phyloP scores from a whole-genome alignment of 257 asterid genomes.

The Rehmannia glutinosa region DNA sequence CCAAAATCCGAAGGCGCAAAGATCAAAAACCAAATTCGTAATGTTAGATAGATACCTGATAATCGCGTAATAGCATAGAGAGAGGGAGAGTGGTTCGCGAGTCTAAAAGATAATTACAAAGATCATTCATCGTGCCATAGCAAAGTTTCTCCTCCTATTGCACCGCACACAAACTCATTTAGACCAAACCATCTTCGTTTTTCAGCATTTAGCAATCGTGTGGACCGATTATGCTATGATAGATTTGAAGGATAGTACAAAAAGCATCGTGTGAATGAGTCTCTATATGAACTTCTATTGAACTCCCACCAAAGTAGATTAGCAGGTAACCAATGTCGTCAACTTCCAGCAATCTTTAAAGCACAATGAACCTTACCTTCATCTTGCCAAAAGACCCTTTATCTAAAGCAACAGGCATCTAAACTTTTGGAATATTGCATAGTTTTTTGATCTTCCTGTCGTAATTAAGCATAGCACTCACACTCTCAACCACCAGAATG shows the following conservation, averaged over 20 bases:
- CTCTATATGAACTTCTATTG: neutral
- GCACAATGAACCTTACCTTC: neutral
- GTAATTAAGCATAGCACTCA: slow-evolving; percentile 74
- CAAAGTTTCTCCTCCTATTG: too few relatives aligned
- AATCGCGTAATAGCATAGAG: too few relatives aligned
- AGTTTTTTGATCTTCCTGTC: slow-evolving; percentile 74
- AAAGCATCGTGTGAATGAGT: neutral
- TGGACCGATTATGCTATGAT: too few relatives aligned
- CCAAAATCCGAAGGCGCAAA: too few relatives aligned
- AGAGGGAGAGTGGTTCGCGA: too few relatives aligned
- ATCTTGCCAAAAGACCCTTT: neutral
- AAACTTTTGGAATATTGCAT: slow-evolving; percentile 27
- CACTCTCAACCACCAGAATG: slow-evolving; percentile 84
- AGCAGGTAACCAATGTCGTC: neutral
- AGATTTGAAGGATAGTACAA: neutral
- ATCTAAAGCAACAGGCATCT: slow-evolving; percentile 10
- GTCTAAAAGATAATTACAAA: too few relatives aligned
- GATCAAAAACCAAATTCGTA: too few relatives aligned
- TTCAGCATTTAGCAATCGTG: too few relatives aligned
- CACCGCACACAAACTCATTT: too few relatives aligned
- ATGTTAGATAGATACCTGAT: too few relatives aligned
- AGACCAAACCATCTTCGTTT: too few relatives aligned
- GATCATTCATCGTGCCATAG: too few relatives aligned
- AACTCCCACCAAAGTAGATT: neutral
- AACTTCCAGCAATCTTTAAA: slow-evolving; percentile 3